Percentiles rank a stretch among this genome's conserved stretches.
These are phyloP conservation scores for Kluyveromyces lactis DNA, from an alignment of 805 yeast species.

Conservation along the genomic window DNA sequence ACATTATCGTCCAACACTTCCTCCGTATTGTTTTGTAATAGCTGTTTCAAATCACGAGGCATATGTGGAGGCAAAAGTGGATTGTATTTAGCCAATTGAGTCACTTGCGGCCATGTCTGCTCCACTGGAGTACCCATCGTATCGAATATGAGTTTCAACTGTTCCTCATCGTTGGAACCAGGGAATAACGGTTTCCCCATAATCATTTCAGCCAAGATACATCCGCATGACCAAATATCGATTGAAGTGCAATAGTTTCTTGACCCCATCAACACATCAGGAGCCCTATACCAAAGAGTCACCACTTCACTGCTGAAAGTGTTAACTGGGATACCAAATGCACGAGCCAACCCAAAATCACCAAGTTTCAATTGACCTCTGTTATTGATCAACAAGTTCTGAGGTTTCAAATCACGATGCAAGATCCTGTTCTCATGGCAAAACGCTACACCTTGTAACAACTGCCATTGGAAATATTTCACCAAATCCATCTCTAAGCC, in stretches of 20 bases:
- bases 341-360: slow-evolving; percentile 93
- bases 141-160: slow-evolving; percentile 87
- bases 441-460: slow-evolving; percentile 82
- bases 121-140: slow-evolving; percentile 91
- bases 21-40: slow-evolving; percentile 24
- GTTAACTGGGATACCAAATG: slow-evolving; percentile 93
- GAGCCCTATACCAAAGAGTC: slow-evolving; percentile 95
- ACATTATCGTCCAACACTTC: slow-evolving; percentile 22
- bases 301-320: slow-evolving; percentile 98
- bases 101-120: slow-evolving; percentile 90
- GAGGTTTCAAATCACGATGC: slow-evolving; percentile 96
- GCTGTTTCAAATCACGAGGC: slow-evolving; percentile 48
- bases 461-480: slow-evolving; percentile 85
- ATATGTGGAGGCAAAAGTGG: slow-evolving; percentile 89
- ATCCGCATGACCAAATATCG: slow-evolving; percentile 98
- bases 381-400: slow-evolving; percentile 86
- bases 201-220: slow-evolving; percentile 97
- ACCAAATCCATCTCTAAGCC: slow-evolving; percentile 48
- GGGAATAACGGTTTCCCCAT: slow-evolving; percentile 92
- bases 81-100: slow-evolving; percentile 84
- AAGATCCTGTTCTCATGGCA: slow-evolving; percentile 92
- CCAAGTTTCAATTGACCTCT: slow-evolving; percentile 89
- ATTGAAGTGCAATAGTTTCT: slow-evolving; percentile 97
- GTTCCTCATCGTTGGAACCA: slow-evolving; percentile 97
- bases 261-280: slow-evolving; percentile 92